These are phyloP conservation scores for Fusarium verrucosum DNA, from an alignment of 2,329 filamentous ascomycete genomes.

Conservation along the genomic window DNA sequence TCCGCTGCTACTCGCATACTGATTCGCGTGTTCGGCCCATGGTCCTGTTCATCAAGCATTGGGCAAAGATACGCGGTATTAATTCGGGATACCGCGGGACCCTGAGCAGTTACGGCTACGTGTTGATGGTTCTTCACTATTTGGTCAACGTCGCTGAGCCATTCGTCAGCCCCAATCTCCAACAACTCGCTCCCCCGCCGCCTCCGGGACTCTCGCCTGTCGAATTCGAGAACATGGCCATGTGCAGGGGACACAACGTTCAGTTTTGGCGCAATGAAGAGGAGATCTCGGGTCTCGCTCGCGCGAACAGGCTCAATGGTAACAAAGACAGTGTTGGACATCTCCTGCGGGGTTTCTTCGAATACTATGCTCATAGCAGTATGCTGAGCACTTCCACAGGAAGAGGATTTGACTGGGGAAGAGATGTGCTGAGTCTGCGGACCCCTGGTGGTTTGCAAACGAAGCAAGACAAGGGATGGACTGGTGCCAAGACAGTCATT, in stretches of 20 bases:
- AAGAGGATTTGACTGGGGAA: conserved; percentile 80
- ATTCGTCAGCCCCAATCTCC: conserved; percentile 86
- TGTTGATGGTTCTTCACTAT: conserved; percentile 91
- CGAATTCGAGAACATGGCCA: conserved; percentile 39
- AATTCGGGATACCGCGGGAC: conserved; percentile 89
- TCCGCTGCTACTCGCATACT: conserved; percentile 83
- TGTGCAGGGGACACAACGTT: conserved; percentile 73
- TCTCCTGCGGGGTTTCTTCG: conserved; percentile 84
- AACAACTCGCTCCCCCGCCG: conserved; percentile 62
- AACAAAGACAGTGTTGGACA: conserved; percentile 76
- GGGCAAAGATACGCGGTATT: conserved; percentile 86
- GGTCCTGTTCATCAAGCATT: conserved; percentile 88
- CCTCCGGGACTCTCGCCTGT: conserved; percentile 45
- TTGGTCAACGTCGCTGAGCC: conserved; percentile 83
- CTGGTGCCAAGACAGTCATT: conserved; percentile 76
- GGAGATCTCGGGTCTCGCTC: conserved; percentile 71
- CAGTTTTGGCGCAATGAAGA: conserved; percentile 81
- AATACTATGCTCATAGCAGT: conserved; percentile 77
- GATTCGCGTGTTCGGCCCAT: conserved; percentile 81
- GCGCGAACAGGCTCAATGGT: conserved; percentile 66
- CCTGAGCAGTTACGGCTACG: conserved; percentile 89
- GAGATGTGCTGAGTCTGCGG: conserved; percentile 81
- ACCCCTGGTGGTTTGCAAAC: conserved; percentile 73
- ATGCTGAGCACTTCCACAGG: conserved; percentile 59
- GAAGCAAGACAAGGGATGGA: conserved; percentile 87